Base-by-base conservation (phyloP, 805 yeast species). In the Nakazawaea ernobii region DNA sequence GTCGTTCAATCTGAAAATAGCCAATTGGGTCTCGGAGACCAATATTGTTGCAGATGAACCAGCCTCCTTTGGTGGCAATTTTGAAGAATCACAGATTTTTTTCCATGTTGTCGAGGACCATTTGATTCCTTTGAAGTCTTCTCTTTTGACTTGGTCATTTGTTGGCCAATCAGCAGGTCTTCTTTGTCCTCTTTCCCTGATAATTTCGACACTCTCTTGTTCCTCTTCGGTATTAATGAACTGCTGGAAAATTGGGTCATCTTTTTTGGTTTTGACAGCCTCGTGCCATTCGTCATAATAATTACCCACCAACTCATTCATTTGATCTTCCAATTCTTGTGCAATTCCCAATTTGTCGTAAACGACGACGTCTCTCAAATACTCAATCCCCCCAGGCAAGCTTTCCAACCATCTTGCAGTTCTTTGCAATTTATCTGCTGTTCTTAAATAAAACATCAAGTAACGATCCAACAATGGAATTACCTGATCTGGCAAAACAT, bases 321-420 rank as follows among this genome's bases (percentile, higher is more conserved):
- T 66, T 48, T 66, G 70, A 8, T 43, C 53, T 50, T 66, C 69
- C 10, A 66, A 47, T 15, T 65, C 68, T 32, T 55, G 55, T 43
- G 60, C 54, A 39, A 66, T 63, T 1, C 69, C 69, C n/a, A 66
- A 55, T 49, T 63, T 65, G 52, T 66, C 70, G 36, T 54, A 49
- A 11, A 66, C 59, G 30, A 66, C 51, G 29, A 66, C 70, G 42
- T 62, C 66, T 33, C 57, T 55, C 33, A 66, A 48, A 48, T 66
- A 66, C 28, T 61, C 66, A 40, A 66, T 63, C 27, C 70, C 70
- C 32, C 70, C 70, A 1, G 63, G 65, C 4, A 66, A 47, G 11
- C 38, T 51, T 48, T 66, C 70, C n/a, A 66, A 50, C 70, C 70
- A 66, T 29, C 70, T 53, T 1, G 70, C 70, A 7, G 70, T 66